A percentile compares a stretch with the other conserved stretches of the same genome.
These are phyloP conservation scores for Morella rubra DNA, from an alignment of 306 rosid species.

Conservation along the genomic window DNA sequence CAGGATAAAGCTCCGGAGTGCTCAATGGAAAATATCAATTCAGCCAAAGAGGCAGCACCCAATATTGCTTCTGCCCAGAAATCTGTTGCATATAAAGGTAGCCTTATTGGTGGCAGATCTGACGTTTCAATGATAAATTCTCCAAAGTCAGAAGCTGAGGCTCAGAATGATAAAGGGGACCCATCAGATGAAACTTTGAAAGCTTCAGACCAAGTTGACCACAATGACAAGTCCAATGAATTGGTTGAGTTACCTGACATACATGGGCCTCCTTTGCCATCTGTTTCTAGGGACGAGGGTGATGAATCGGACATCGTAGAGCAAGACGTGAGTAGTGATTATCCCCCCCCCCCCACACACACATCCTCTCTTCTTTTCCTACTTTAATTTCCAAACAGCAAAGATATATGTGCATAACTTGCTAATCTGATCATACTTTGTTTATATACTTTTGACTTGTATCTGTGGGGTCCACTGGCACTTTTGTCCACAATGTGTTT, in stretches of 20 bases:
- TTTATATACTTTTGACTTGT: background rate
- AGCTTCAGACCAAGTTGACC: slow-evolving; percentile 37
- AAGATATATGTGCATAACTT: background rate
- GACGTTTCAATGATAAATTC: slow-evolving; percentile 29
- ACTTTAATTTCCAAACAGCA: slow-evolving; percentile 9
- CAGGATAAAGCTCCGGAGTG: slow-evolving; percentile 33
- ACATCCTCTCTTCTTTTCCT: background rate
- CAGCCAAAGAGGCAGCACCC: slow-evolving; percentile 29
- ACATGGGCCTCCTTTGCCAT: slow-evolving; percentile 47
- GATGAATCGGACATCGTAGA: slow-evolving; percentile 85
- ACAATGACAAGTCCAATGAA: slow-evolving; percentile 42
- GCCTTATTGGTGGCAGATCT: slow-evolving; percentile 31
- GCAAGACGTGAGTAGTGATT: slow-evolving; percentile 73
- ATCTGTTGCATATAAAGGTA: slow-evolving; percentile 29
- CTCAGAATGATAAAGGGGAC: slow-evolving; percentile 35
- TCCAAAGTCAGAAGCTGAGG: slow-evolving; percentile 49
- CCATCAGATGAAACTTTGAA: slow-evolving; percentile 37
- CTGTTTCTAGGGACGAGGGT: slow-evolving; percentile 61
- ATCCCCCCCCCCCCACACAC: background rate
- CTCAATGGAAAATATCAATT: slow-evolving; percentile 17
- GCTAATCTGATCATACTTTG: background rate
- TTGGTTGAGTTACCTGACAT: slow-evolving; percentile 38
- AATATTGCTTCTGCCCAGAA: slow-evolving; percentile 38
- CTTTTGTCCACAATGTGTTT: background rate
- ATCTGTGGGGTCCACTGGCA: background rate